These are phyloP conservation scores for Eremochloa ophiuroides DNA, from an alignment of 176 grass and related monocot genomes.

Conservation along the genomic window DNA sequence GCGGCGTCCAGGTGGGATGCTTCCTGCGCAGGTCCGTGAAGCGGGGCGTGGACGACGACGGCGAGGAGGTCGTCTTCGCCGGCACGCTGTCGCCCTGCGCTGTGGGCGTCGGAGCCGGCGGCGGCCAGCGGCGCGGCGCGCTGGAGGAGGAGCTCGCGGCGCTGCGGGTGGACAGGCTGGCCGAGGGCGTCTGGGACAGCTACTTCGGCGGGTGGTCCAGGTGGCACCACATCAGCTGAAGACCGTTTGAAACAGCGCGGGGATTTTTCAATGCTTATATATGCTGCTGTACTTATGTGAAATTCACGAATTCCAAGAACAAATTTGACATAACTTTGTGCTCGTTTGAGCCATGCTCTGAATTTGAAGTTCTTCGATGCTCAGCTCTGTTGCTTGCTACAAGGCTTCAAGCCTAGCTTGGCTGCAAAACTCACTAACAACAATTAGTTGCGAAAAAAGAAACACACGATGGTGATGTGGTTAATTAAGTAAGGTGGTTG, in stretches of 20 bases:
- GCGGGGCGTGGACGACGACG: constrained; percentile 21
- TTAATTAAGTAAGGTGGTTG: not conserved
- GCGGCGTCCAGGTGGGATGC: constrained; percentile 28
- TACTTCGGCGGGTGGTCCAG: constrained; percentile 57
- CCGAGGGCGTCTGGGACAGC: constrained; percentile 46
- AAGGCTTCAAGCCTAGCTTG: too few species aligned
- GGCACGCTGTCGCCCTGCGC: constrained; percentile 26
- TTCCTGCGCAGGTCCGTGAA: constrained; percentile 30
- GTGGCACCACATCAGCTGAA: constrained; percentile 33
- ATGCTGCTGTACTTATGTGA: not conserved
- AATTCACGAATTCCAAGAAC: not conserved
- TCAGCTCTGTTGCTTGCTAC: too few species aligned
- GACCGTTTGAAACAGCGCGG: not conserved
- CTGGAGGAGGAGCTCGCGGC: constrained; percentile 40
- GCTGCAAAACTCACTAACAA: too few species aligned
- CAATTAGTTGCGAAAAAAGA: not conserved
- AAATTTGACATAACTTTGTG: not conserved
- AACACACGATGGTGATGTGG: not conserved
- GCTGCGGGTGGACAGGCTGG: constrained; percentile 39
- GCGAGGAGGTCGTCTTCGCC: constrained; percentile 44
- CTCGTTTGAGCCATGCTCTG: not conserved
- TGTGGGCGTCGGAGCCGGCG: not conserved
- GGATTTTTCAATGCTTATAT: not conserved
- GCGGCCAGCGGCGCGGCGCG: not conserved
- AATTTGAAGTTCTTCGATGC: too few species aligned